Percentiles rank a stretch among this genome's conserved stretches.
These are phyloP conservation scores for Botrytis aclada DNA, from an alignment of 2,329 filamentous ascomycete species.

Conservation along the genomic window DNA sequence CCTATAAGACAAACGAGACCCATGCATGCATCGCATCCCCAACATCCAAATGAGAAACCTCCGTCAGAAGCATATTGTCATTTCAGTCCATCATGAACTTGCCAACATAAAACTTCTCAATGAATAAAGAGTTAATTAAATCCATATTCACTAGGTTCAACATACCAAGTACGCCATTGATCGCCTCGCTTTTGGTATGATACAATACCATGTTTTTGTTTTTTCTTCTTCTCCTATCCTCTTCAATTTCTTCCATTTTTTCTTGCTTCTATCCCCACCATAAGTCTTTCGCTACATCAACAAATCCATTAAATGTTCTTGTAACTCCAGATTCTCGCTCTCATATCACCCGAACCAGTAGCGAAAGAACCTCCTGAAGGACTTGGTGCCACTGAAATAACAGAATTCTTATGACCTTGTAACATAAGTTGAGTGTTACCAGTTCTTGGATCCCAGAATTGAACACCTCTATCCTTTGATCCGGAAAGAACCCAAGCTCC, in stretches of 20 bases:
- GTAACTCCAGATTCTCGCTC: constrained; percentile 95
- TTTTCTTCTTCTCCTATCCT: background rate
- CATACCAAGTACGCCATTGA: constrained; percentile 6
- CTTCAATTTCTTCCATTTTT: background rate
- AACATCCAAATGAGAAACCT: background rate
- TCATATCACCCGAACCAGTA: constrained; percentile 95
- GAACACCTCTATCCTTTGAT: constrained; percentile 94
- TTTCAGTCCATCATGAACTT: background rate
- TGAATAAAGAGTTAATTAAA: background rate
- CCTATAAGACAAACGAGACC: background rate
- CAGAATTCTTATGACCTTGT: constrained; percentile 97
- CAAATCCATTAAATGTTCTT: constrained; percentile 38
- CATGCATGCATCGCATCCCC: background rate
- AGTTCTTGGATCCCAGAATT: constrained; percentile 96
- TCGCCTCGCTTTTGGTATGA: background rate
- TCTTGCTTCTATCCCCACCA: background rate
- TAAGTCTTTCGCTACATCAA: background rate
- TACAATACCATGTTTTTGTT: background rate
- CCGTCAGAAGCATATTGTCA: background rate
- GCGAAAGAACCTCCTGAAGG: constrained; percentile 82
- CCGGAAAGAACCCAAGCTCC: constrained; percentile 95
- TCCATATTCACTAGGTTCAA: background rate
- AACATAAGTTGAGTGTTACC: constrained; percentile 96
- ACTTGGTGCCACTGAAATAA: constrained; percentile 95
- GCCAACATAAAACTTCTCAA: background rate